These are phyloP conservation scores for Magnusiomyces tetraspermus DNA, from an alignment of 1,139 yeast genomes.

Conservation along the genomic window DNA sequence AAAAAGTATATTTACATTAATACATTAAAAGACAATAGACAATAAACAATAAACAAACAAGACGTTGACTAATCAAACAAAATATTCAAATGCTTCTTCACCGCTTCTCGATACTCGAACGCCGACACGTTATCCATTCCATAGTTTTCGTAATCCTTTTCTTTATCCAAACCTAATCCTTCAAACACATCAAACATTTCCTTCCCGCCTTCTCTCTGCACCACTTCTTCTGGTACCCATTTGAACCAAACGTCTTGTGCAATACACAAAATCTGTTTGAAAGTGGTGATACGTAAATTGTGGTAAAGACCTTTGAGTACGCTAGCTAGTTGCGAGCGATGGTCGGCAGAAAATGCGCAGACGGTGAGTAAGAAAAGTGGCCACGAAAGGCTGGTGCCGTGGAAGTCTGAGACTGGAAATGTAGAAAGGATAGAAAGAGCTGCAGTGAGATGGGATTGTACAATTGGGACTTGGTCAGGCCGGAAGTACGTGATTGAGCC, in stretches of 20 bases:
- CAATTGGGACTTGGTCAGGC: constrained; percentile 3
- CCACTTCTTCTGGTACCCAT: too few species aligned
- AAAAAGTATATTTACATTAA: too few species aligned
- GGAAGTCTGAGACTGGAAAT: constrained; percentile 6
- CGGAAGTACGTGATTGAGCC: background rate
- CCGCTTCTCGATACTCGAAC: background rate
- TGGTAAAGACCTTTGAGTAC: constrained; percentile 1
- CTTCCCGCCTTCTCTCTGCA: too few species aligned
- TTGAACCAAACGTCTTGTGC: constrained; percentile 4
- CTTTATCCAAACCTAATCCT: background rate
- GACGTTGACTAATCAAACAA: constrained; percentile 8
- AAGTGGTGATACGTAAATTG: constrained; percentile 7
- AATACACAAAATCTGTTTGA: constrained; percentile 5
- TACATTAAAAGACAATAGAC: too few species aligned
- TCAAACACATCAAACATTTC: background rate
- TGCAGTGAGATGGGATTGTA: background rate
- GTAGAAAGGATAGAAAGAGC: background rate
- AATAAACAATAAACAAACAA: too few species aligned
- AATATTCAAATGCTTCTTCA: constrained; percentile 3
- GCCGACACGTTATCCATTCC: background rate
- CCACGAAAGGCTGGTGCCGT: constrained; percentile 10
- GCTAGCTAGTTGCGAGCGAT: background rate
- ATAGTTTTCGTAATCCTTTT: background rate
- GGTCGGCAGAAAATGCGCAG: constrained; percentile 1
- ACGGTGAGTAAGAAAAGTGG: constrained; percentile 7